Conservation (phyloP, 805 yeast genomes). For the Tetrapisispora iriomotensis region DNA sequence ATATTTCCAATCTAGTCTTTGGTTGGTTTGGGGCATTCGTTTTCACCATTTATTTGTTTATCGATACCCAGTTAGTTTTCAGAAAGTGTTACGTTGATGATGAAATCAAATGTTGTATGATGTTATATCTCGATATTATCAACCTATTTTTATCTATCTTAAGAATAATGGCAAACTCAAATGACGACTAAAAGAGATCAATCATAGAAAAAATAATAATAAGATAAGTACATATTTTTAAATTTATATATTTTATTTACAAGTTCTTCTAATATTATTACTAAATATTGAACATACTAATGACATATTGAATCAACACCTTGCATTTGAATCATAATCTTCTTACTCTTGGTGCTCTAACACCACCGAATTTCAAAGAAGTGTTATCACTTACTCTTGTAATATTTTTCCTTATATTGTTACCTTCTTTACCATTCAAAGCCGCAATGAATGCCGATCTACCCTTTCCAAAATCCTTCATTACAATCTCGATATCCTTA, state of each 20-base stretch:
- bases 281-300: too few relatives aligned
- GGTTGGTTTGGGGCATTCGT: constrained; percentile 66
- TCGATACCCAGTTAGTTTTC: constrained; percentile 76
- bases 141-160: constrained; percentile 71
- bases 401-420: constrained; percentile 52
- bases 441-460: constrained; percentile 80
- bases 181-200: constrained; percentile 9
- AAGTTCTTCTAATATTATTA: too few relatives aligned
- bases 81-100: constrained; percentile 72
- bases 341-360: constrained; percentile 71
- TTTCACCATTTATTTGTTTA: constrained; percentile 60
- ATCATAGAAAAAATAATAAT: neutral
- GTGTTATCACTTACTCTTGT: constrained; percentile 71
- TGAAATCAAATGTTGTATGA: constrained; percentile 71
- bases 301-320: too few relatives aligned
- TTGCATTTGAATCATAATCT: too few relatives aligned
- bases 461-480: constrained; percentile 82
- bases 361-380: constrained; percentile 85
- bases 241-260: constrained; percentile 1
- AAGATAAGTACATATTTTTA: neutral
- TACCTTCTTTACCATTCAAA: constrained; percentile 82
- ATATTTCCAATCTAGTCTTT: constrained; percentile 51
- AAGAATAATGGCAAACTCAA: constrained; percentile 41
- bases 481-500: constrained; percentile 62
- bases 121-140: constrained; percentile 71